Evolutionary conservation across 2,329 filamentous ascomycete species (phyloP), one percentile per base, ranked within the genome.

Genomic region (Nemania serpens): DNA sequence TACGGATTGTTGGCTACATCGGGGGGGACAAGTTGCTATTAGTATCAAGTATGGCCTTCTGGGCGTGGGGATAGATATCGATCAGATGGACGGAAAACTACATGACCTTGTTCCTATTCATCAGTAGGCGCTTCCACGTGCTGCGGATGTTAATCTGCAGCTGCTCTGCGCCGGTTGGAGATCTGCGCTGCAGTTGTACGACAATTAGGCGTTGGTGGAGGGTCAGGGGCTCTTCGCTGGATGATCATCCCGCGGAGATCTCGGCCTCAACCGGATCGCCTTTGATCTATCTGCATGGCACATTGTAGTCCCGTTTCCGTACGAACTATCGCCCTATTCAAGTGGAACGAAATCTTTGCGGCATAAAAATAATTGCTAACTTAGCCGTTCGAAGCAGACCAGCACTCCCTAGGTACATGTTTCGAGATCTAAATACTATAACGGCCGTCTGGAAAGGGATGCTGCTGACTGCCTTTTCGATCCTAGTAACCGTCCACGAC

Each of bases 1-100:
- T n/a, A 66, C 70, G 17, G 65, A 70, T 20, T 68, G 61, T 63
- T 70, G 50, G 54, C 42, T 70, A 34, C 63, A 62, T 46, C 63
- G 68, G 63, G 61, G 50, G 43, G 66, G 68, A 53, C 46, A 68
- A 17, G 64, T 68, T 3, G 64, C 67, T 15, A 66, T 66, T 13
- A 59, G 62, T 3, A 66, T 68, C 7, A 68, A 66, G 13, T 72
- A 66, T n/a, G 62, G 15, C 66, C 58, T 10, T 69, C 68, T 22
- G 65, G 65, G 43, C n/a, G n/a, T n/a, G n/a, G 68, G 68, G 69
- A 42, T 20, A 67, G 68, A 69, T 46, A 63, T 69, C 36, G 59
- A 63, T 47, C 39, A 63, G 59, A 47, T 33, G 7, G 59, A 54
- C 43, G 58, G 58, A 29, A 65, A 48, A 45, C 33, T 62, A 25